phyloP scores from a whole-genome alignment of 306 rosid genomes.

The Sophora flavescens region DNA sequence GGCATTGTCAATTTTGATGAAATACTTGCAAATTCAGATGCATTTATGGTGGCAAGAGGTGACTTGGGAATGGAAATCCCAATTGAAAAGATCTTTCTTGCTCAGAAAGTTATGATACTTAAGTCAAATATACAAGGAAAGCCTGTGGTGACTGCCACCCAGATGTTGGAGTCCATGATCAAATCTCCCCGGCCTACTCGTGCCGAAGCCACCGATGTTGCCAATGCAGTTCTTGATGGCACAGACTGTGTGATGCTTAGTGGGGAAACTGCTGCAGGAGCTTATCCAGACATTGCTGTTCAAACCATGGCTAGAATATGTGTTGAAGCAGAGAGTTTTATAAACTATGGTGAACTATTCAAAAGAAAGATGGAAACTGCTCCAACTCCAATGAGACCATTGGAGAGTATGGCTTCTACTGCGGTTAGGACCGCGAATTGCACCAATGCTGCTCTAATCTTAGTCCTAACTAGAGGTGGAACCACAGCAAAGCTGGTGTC shows the following conservation, averaged over 20 bases:
- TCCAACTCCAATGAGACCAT: conserved; percentile 45
- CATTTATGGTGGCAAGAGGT: conserved; percentile 63
- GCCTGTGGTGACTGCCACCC: conserved; percentile 56
- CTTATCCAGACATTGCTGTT: conserved; percentile 51
- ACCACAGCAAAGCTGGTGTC: conserved; percentile 61
- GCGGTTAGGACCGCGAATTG: conserved; percentile 42
- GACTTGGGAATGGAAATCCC: conserved; percentile 65
- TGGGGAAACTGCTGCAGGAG: conserved; percentile 56
- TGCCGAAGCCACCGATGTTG: conserved; percentile 64
- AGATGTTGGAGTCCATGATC: conserved; percentile 62
- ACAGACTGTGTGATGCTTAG: conserved; percentile 58
- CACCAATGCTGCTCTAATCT: conserved; percentile 46
- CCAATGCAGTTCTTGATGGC: conserved; percentile 63
- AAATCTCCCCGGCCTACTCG: conserved; percentile 56
- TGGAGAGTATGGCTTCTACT: conserved; percentile 53
- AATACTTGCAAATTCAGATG: conserved; percentile 58
- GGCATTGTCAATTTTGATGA: conserved; percentile 58
- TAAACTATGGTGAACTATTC: conserved; percentile 37
- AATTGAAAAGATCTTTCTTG: conserved; percentile 55
- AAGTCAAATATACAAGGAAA: conserved; percentile 57
- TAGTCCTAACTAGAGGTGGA: conserved; percentile 55
- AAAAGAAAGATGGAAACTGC: conserved; percentile 25
- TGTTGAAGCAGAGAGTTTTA: conserved; percentile 40
- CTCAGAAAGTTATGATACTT: conserved; percentile 55
- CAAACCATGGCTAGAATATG: conserved; percentile 57